phyloP scores from a whole-genome alignment of 2,329 filamentous ascomycete species.

The Bertia moriformis region DNA sequence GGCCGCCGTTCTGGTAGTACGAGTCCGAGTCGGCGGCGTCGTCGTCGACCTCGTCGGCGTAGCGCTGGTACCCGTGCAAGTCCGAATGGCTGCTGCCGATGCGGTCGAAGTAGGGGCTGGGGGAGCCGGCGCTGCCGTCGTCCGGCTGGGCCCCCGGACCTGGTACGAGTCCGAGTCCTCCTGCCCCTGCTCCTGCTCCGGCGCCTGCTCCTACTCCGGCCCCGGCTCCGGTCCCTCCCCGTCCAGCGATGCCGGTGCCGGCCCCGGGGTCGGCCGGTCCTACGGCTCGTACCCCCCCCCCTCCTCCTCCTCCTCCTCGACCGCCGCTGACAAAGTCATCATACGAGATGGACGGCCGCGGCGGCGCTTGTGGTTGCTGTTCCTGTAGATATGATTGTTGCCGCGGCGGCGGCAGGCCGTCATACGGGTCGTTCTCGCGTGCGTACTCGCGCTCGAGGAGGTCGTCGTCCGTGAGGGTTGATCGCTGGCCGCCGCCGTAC shows the following conservation, averaged over 20 bases:
- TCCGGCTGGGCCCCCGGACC: conserved; percentile 4
- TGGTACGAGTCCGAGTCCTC: conserved; percentile 10
- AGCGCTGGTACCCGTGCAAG: conserved; percentile 63
- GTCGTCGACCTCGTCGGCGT: conserved; percentile 81
- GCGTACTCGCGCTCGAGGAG: conserved; percentile 57
- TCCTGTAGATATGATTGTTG: conserved; percentile 29
- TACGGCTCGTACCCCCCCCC: too few relatives aligned
- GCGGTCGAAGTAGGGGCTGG: background rate
- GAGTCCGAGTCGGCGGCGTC: conserved; percentile 65
- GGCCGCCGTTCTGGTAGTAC: conserved; percentile 64
- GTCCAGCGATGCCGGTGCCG: too few relatives aligned
- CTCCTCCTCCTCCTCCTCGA: too few relatives aligned
- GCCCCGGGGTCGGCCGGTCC: too few relatives aligned
- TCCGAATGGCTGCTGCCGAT: conserved; percentile 50
- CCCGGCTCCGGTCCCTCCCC: too few relatives aligned
- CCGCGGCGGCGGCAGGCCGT: background rate
- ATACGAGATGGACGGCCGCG: conserved; percentile 83
- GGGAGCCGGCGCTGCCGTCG: conserved; percentile 3
- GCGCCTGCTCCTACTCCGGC: conserved; percentile 34
- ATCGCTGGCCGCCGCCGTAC: conserved; percentile 64
- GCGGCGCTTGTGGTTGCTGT: too few relatives aligned
- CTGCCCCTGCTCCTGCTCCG: conserved; percentile 24
- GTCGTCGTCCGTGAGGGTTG: conserved; percentile 69
- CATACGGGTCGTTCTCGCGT: conserved; percentile 42
- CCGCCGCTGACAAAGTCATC: conserved; percentile 95